Base-by-base conservation (phyloP, 495 filamentous ascomycete species). In the Daldinia vernicosa region DNA sequence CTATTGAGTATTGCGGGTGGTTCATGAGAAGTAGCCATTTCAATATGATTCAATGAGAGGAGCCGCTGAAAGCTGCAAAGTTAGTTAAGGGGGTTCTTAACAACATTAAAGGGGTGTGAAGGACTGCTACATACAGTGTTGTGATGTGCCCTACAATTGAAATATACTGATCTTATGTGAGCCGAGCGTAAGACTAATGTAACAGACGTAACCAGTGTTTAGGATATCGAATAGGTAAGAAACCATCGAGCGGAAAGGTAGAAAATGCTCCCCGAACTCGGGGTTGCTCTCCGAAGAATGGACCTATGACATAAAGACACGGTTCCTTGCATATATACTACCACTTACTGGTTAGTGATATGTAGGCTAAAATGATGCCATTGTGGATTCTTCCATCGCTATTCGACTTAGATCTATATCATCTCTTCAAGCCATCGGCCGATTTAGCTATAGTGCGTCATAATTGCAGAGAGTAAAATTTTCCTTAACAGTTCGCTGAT, bases 341-440 rank as follows among this genome's bases (percentile, higher is more conserved):
- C 61, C 35, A 37, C 55, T 15, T 54, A 66, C 22, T 32, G 4
- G 56, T 70, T 51, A 66, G 55, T 70, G 56, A 50, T 71, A 47
- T 57, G 63, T 63, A 67, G 63, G 50, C 69, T 71, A 71, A 71
- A 71, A 71, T 71, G 69, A 47, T 71, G 69, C 57, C 59, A 71
- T 71, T 62, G 63, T 67, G 69, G 69, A 56, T 67, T 56, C 40
- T 39, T 17, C 3, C 15, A 33, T 22, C 52, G 63, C 22, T 63
- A 67, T 71, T 32, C 62, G 30, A 53, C 62, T 61, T 27, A 12
- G 17, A 14, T 51, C 50, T 56, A 24, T 37, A 30, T 11, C 28
- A 40, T 22, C 59, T 11, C 15, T 47, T 47, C 9, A 12, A 3
- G 19, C 5, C 19, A 2, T 11, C 9, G 19, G 0, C 43, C 9